Conservation (phyloP, 768 basidiomycete genomes). For the Tulasnella sp. region DNA sequence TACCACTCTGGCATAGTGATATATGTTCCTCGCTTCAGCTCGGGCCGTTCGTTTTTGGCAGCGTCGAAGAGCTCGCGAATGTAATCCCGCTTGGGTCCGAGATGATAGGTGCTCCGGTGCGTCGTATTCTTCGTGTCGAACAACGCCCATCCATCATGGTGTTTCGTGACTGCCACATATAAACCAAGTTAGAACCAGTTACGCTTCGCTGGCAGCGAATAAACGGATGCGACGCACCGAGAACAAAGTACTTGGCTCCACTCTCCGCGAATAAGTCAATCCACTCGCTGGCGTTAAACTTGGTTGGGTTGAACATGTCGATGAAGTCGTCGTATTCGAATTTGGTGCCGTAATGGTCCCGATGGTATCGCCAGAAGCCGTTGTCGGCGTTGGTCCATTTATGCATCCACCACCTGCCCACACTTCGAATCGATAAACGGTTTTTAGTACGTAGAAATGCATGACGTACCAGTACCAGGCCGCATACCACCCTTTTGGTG, state of each 20-base stretch:
- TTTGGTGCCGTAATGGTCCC: conserved; percentile 46
- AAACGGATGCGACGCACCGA: conserved; percentile 41
- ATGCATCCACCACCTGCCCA: conserved; percentile 41
- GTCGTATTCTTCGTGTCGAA: conserved; percentile 56
- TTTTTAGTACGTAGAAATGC: background rate
- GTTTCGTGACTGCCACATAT: conserved; percentile 43
- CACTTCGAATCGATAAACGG: background rate
- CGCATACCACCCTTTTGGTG: conserved; percentile 40
- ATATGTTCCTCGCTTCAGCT: conserved; percentile 55
- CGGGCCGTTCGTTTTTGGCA: conserved; percentile 48
- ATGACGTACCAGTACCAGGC: conserved; percentile 55
- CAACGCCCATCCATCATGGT: conserved; percentile 57
- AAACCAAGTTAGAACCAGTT: background rate
- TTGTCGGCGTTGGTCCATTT: conserved; percentile 39
- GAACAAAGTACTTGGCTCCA: conserved; percentile 60
- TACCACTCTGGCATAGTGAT: conserved; percentile 57
- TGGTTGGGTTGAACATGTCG: conserved; percentile 47
- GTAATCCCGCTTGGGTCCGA: conserved; percentile 52
- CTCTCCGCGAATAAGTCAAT: conserved; percentile 51
- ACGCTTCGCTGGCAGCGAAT: conserved; percentile 22
- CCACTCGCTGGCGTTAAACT: conserved; percentile 55
- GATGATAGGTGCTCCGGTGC: conserved; percentile 46
- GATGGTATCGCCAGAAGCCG: conserved; percentile 49
- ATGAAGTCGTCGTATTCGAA: conserved; percentile 59
- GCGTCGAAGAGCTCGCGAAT: conserved; percentile 45